A percentile compares a stretch with the other conserved stretches of the same genome.
Evolutionary conservation across 768 basidiomycete species (phyloP).

Genomic region (Suillus subalutaceus): DNA sequence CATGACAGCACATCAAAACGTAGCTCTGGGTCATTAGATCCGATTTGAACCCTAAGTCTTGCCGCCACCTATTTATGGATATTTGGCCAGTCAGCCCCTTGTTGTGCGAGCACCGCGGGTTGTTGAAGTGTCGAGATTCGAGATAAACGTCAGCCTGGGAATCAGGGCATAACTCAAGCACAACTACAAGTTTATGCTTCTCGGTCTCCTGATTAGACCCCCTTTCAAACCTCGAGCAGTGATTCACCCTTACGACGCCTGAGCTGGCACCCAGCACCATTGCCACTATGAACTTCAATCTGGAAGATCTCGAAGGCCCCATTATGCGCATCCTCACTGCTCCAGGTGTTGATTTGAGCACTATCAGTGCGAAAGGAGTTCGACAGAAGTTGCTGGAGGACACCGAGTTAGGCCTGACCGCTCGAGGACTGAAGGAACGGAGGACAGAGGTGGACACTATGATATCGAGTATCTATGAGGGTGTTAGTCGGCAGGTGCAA

Average conservation of each 20-base stretch:
- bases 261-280: slow-evolving; percentile 6
- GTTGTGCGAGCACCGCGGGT: slow-evolving; percentile 4
- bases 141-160: slow-evolving; percentile 9
- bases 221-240: background rate
- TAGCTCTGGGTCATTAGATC: background rate
- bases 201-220: background rate
- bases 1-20: slow-evolving; percentile 2
- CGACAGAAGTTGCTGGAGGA: slow-evolving; percentile 67
- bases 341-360: slow-evolving; percentile 74
- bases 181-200: background rate
- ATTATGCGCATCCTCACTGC: slow-evolving; percentile 74
- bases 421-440: slow-evolving; percentile 64
- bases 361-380: slow-evolving; percentile 88
- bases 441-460: slow-evolving; percentile 69
- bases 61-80: background rate
- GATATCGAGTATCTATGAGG: slow-evolving; percentile 68
- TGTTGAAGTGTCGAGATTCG: slow-evolving; percentile 5
- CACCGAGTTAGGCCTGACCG: slow-evolving; percentile 50
- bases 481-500: slow-evolving; percentile 45
- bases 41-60: background rate
- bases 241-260: slow-evolving; percentile 2
- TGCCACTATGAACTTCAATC: slow-evolving; percentile 52
- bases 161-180: slow-evolving; percentile 3
- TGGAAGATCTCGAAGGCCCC: slow-evolving; percentile 55
- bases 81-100: background rate